Conservation (phyloP, 192 early-diverging fungal species). For the Coemansia biformis region DNA sequence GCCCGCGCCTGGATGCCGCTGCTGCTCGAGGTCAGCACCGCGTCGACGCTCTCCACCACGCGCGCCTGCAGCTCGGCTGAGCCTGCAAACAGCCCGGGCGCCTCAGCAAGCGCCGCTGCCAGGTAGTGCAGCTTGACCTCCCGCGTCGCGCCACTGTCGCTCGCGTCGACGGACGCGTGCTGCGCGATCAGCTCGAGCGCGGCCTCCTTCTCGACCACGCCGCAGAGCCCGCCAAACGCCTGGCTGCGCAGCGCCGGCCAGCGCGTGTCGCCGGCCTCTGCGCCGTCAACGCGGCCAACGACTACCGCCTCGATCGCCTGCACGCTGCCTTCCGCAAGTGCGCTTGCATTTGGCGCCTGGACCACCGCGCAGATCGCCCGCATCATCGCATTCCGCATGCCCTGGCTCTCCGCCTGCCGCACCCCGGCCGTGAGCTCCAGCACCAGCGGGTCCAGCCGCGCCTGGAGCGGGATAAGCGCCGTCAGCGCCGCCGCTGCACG, state of each 20-base stretch:
- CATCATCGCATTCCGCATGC: slow-evolving; percentile 35
- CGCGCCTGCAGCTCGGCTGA: slow-evolving; percentile 57
- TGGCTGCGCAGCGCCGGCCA: slow-evolving; percentile 28
- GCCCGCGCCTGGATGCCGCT: slow-evolving; percentile 28
- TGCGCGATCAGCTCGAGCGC: slow-evolving; percentile 18
- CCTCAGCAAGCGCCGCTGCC: slow-evolving; percentile 61
- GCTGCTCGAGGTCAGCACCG: slow-evolving; percentile 51
- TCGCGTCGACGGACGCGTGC: slow-evolving; percentile 9
- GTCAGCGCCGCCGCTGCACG: slow-evolving; percentile 73
- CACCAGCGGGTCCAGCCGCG: slow-evolving; percentile 41
- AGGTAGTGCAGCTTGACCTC: slow-evolving; percentile 71
- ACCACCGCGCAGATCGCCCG: slow-evolving; percentile 28
- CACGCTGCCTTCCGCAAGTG: slow-evolving; percentile 23
- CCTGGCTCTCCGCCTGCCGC: slow-evolving; percentile 18
- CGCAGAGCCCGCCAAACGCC: slow-evolving; percentile 35
- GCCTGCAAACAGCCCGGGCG: slow-evolving; percentile 52
- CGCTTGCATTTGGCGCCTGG: slow-evolving; percentile 20
- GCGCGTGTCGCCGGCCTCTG: slow-evolving; percentile 9
- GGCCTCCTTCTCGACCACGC: slow-evolving; percentile 14
- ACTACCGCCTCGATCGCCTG: slow-evolving; percentile 32
- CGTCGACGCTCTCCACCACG: slow-evolving; percentile 55
- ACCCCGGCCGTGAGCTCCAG: slow-evolving; percentile 30
- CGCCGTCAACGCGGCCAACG: slow-evolving; percentile 2
- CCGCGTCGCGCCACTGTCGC: slow-evolving; percentile 33
- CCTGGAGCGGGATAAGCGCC: slow-evolving; percentile 50